These are phyloP conservation scores for Didymellaceae sp. DNA, from an alignment of 2,329 filamentous ascomycete genomes.

Conservation along the genomic window DNA sequence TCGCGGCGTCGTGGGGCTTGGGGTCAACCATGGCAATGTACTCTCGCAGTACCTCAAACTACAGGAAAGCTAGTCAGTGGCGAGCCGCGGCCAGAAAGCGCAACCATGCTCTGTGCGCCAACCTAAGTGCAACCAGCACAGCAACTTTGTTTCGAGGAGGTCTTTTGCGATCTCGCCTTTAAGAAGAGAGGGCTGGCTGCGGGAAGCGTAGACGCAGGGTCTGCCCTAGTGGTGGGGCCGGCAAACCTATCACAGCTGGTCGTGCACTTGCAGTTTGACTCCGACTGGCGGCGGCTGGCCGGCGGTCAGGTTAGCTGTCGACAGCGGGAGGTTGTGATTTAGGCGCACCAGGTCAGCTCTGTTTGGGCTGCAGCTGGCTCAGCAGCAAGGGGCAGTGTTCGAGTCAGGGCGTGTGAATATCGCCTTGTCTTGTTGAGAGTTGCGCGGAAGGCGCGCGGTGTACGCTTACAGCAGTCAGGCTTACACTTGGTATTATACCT, in stretches of 20 bases:
- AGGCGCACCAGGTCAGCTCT: background rate
- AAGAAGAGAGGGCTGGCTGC: slow-evolving; percentile 3
- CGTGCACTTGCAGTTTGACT: background rate
- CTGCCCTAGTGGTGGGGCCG: slow-evolving; percentile 9
- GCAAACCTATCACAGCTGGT: slow-evolving; percentile 4
- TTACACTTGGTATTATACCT: background rate
- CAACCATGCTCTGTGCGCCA: slow-evolving; percentile 8
- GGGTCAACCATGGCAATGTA: slow-evolving; percentile 13
- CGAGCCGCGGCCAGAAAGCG: slow-evolving; percentile 9
- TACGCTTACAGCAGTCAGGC: too few species aligned
- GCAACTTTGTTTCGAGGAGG: slow-evolving; percentile 1
- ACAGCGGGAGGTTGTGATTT: background rate
- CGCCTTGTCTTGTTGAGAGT: too few species aligned
- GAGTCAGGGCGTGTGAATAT: too few species aligned
- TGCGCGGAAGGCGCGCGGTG: too few species aligned
- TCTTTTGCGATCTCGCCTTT: slow-evolving; percentile 10
- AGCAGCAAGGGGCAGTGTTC: too few species aligned
- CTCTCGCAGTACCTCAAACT: background rate
- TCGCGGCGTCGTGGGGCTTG: slow-evolving; percentile 10
- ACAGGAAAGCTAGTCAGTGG: slow-evolving; percentile 12
- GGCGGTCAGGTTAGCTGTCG: background rate
- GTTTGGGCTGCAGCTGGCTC: background rate
- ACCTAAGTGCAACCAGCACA: slow-evolving; percentile 7
- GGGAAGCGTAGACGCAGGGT: slow-evolving; percentile 13
- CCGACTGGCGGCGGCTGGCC: background rate